Conservation (phyloP, 257 asterid genomes). For the Solanum pimpinellifolium region DNA sequence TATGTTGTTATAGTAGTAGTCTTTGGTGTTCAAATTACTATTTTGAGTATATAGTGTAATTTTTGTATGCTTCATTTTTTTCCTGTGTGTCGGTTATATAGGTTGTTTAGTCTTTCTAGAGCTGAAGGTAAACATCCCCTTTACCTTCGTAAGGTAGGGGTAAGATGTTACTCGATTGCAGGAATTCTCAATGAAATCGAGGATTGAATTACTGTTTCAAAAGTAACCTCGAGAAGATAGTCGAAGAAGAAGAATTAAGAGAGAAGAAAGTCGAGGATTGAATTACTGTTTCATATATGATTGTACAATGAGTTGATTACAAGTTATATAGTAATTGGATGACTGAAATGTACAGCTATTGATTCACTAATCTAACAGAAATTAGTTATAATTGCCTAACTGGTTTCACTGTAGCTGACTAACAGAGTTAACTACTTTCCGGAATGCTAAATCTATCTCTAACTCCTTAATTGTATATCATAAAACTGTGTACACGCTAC, state of each 20-base stretch:
- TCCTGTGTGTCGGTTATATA: background rate
- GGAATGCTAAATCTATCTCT: background rate
- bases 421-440: background rate
- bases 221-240: background rate
- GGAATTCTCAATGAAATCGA: background rate
- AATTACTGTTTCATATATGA: no score
- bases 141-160: background rate
- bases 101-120: background rate
- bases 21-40: background rate
- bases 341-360: background rate
- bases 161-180: background rate
- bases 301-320: background rate
- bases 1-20: background rate
- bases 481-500: background rate
- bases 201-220: background rate
- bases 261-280: no score
- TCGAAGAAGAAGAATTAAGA: background rate
- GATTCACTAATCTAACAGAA: background rate
- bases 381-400: background rate
- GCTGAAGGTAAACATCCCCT: background rate
- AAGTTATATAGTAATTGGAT: no score
- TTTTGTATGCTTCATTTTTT: background rate
- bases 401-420: background rate
- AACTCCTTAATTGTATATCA: background rate
- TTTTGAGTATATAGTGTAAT: background rate